A percentile compares a stretch with the other conserved stretches of the same genome.
Conservation (phyloP, 1,139 yeast genomes). For the Sugiyamaella novakii region DNA sequence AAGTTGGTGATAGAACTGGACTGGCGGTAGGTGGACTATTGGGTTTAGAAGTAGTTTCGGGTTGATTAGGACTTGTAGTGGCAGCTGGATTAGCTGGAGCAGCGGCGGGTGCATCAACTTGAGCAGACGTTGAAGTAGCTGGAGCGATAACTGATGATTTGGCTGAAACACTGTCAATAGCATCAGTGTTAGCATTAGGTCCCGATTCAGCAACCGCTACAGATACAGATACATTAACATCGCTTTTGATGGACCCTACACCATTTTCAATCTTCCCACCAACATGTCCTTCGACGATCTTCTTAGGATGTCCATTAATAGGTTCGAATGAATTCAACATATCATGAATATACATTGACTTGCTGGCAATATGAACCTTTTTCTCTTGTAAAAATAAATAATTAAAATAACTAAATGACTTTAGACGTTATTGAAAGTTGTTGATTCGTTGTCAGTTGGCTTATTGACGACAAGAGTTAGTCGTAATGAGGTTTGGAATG, state of each 20-base stretch:
- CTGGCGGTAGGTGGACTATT: neutral
- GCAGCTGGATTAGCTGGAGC: neutral
- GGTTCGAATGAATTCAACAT: constrained; percentile 21
- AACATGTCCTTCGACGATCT: constrained; percentile 12
- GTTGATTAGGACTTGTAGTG: neutral
- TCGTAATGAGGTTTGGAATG: too few relatives aligned
- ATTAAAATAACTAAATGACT: neutral
- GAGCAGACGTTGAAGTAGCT: neutral
- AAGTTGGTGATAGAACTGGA: neutral
- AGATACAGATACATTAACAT: too few relatives aligned
- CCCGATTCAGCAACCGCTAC: too few relatives aligned
- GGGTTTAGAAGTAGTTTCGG: neutral
- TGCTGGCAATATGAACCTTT: constrained; percentile 14
- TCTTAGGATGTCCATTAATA: constrained; percentile 16
- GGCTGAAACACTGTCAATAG: too few relatives aligned
- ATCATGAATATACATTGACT: constrained; percentile 19
- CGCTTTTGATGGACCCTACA: too few relatives aligned
- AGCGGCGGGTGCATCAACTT: neutral
- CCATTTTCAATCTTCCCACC: neutral
- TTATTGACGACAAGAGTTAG: too few relatives aligned
- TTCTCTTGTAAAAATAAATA: neutral
- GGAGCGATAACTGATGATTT: neutral
- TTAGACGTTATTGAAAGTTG: too few relatives aligned
- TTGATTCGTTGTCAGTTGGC: neutral
- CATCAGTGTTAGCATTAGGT: too few relatives aligned